These are phyloP conservation scores for Myxozyma melibiosi DNA, from an alignment of 805 yeast genomes.

Conservation along the genomic window DNA sequence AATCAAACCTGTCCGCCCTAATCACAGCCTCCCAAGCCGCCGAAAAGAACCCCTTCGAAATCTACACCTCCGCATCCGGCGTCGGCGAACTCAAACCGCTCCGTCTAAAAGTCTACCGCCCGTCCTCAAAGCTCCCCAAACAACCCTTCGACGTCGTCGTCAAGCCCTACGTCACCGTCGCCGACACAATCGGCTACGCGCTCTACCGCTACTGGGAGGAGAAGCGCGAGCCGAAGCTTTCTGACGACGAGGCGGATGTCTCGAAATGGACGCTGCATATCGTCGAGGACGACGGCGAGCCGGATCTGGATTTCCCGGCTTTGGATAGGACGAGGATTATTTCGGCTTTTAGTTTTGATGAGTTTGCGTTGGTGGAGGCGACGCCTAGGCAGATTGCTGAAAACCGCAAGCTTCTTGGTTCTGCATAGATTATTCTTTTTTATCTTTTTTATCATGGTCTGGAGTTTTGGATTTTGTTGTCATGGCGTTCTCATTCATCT, in stretches of 20 bases:
- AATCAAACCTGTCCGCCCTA: slow-evolving; percentile 36
- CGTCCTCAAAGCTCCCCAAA: slow-evolving; percentile 39
- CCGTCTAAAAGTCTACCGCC: slow-evolving; percentile 42
- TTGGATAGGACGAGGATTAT: slow-evolving; percentile 68
- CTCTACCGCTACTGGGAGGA: slow-evolving; percentile 43
- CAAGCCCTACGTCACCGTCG: slow-evolving; percentile 48
- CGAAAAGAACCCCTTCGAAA: slow-evolving; percentile 43
- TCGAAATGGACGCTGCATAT: slow-evolving; percentile 75
- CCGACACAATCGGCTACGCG: slow-evolving; percentile 59
- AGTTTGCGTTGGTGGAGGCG: slow-evolving; percentile 68
- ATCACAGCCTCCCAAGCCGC: slow-evolving; percentile 39
- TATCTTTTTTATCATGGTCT: neutral
- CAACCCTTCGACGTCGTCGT: slow-evolving; percentile 42
- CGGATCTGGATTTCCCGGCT: slow-evolving; percentile 87
- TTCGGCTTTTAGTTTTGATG: slow-evolving; percentile 75
- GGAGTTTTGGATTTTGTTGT: neutral
- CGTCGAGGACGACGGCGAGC: slow-evolving; percentile 91
- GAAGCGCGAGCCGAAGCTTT: slow-evolving; percentile 37
- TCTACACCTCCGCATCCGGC: slow-evolving; percentile 43
- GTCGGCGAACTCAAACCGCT: slow-evolving; percentile 41
- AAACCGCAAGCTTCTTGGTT: slow-evolving; percentile 46
- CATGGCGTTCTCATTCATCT: neutral
- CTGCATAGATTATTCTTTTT: neutral
- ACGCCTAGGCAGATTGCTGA: slow-evolving; percentile 46
- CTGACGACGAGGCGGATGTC: slow-evolving; percentile 50